Base-by-base conservation (phyloP, 371 early-diverging fungal species). In the Mortierella polycephala region DNA sequence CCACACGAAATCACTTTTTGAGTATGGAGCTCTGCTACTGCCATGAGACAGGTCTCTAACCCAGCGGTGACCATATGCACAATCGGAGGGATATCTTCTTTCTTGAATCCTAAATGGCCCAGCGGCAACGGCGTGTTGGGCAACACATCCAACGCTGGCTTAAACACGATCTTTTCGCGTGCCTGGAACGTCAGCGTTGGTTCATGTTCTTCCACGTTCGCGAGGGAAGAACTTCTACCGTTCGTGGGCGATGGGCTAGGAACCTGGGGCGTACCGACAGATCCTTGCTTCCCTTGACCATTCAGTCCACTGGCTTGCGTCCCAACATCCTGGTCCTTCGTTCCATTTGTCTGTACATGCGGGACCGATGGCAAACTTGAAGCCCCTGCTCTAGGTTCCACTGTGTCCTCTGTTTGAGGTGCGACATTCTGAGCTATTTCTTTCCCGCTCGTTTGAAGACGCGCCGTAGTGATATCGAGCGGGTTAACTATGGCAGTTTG, bases 61-160 rank as follows among this genome's bases (percentile, higher is more conserved):
- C 67, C 80, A 1, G 54, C 56, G 7, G 80, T 79, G 44, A 69
- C 67, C 12, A 57, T 56, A 57, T 79, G 80, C 14, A 79, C 74
- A 45, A 79, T 73, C 41, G 80, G 80, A 12, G 80, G 80, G 49
- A 79, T 79, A 21, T 79, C 80, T 52, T 79, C 80, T 51, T 79
- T 79, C 64, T 79, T 73, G 61, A 79, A 79, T 7, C 80, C 80
- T 42, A 79, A 49, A 20, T 79, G 80, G 0, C 80, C 80, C 20
- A 79, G 55, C 1, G 80, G 80, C 63, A 79, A 45, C 5, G 80
- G 80, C n/a, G 80, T 79, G 56, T 79, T 79, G 4, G 80, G 80
- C 53, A 79, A 30, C 2, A 79, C 70, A 49, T 79, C 80, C 52
- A 79, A 18, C 5, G 70, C 69, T 0, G 80, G 80, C 46, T 79